Base-by-base conservation (phyloP, 768 basidiomycete genomes). In the Russula emetica region DNA sequence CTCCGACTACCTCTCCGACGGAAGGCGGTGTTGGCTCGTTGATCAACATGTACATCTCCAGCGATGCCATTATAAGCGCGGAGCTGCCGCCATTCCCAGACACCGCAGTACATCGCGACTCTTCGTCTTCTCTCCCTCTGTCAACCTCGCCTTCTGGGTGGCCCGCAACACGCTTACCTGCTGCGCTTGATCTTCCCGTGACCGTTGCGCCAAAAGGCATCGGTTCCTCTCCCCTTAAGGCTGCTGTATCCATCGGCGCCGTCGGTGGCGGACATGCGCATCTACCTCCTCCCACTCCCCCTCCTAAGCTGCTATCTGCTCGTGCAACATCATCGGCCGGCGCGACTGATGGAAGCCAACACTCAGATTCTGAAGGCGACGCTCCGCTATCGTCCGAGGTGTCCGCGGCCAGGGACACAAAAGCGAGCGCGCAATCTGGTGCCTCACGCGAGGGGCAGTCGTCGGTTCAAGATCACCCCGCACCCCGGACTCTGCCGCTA, bases 11-110 rank as follows among this genome's bases (percentile, higher is more conserved):
- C 13, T 28, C 63, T 24, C 42, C 53, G 9, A 26, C 26, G 16
- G 30, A 2, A 40, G 61, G 63, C 9, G 63, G 62, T 47, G 56
- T 62, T 47, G 64, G 73, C 65, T 73, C 72, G 16, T 45, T 74
- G 36, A 63, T 73, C 56, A 71, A 66, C 64, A 71, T 73, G 72
- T 73, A 72, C 64, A 60, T 69, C 26, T 71, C 69, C 8, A 66
- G 65, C 14, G 50, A 68, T 3, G 58, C 72, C 0, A 58, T 63
- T 10, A 16, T 51, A 3, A 53, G 45, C 9, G 58, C 57, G 13
- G 57, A 64, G 16, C 61, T 62, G 44, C 71, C 68, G 10, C 50
- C 61, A 3, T 66, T 62, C 16, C 72, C 70, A 3, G 62, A 62
- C 8, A 55, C 69, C 47, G 63, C 40, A 36, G 32, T 34, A 50